Base-by-base conservation (phyloP, 306 rosid genomes). In the Prunus fruticosa region DNA sequence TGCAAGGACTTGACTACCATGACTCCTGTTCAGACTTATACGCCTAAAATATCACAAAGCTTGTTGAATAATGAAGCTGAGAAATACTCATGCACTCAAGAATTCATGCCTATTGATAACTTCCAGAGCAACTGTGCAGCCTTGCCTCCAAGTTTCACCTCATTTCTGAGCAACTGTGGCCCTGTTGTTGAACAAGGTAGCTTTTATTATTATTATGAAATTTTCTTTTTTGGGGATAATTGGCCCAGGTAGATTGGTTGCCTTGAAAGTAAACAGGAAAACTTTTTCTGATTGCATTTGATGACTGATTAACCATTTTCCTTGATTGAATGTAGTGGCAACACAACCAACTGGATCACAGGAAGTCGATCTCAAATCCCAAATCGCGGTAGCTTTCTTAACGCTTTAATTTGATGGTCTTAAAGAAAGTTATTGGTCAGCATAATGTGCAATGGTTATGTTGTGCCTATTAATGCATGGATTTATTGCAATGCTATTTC, bases 111-210 rank as follows among this genome's bases (percentile, higher is more conserved):
- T 23, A 51, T 18, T 70, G 82, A 52, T 43, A 80, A 85, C 41
- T 71, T 81, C 41, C 89, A 86, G 65, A 80, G 79, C 80, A 38
- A 74, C 53, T 77, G 81, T 79, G 86, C 88, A 47, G 84, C 88
- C 72, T 89, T 94, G 77, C 98, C 96, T 71, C 98, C 97, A 79
- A 90, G 97, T 84, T 94, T 94, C 83, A 76, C 91, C 78, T 69
- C 96, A 74, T 83, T 94, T 51, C 77, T 94, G 68, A 80, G 89
- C 76, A 89, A 83, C 56, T 81, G 78, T 71, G 86, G 86, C 70
- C 79, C 88, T 52, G 82, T 74, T 75, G 57, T 67, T 69, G 86
- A 85, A 63, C 89, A 81, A 64, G 89, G 98, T 91, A 71, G 52
- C 22, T 20, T 54, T 19, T 5, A 15, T 60, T 23, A 30, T 25